Evolutionary conservation across 2,329 filamentous ascomycete species (phyloP), one percentile per base, ranked within the genome.

Genomic region (Aspergillus aculeatus): DNA sequence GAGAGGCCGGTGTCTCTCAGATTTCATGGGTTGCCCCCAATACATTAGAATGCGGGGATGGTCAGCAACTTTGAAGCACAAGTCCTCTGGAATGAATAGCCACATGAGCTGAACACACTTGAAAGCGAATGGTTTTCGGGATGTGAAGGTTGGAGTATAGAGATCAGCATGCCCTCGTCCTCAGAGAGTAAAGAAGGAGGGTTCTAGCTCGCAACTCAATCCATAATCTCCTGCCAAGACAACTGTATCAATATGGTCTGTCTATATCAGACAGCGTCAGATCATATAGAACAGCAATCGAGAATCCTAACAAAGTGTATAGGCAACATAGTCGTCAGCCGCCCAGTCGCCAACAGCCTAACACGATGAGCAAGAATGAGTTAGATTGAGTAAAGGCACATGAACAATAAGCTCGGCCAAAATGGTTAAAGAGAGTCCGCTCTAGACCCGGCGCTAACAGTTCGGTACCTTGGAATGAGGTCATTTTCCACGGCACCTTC

Each of bases 401-500:
- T 35, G 32, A 19, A 44, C 38, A 44, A 44, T 16, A 19, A 44
- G 16, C 14, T 44, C 38, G 16, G 16, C 38, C 38, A 5, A 44
- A 19, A 16, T 16, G 38, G 38, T 44, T n/a, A 44, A 44, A 50
- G 53, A 47, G 47, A 31, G 53, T 55, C 38, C 41, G 50, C 57
- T 60, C 56, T 60, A 57, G 58, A 31, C 58, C 38, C 47, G 47
- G 23, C 62, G 58, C 64, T 66, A 66, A 58, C 53, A 49, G 49
- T 10, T 35, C 48, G 48, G 64, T 64, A 64, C 64, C 58, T 63
- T 63, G 54, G 54, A 48, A 66, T 66, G 64, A 66, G 58, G 62
- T 66, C 64, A 66, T 62, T 51, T 47, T 47, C 38, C 53, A 59
- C 55, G 57, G 62, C 51, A 52, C 57, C 24, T 16, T 52, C 61